Conservation (phyloP, 345 rosid species). For the rapeseed (Brassica napus) region Da-Ae NC_063437.1:16798001-16798500, state of each 20-base stretch:
- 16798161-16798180: neutral
- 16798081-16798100: neutral
- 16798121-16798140: neutral
- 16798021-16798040: neutral
- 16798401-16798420: slow-evolving; percentile 5
- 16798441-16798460: slow-evolving; percentile 58
- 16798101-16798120: neutral
- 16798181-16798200: no score
- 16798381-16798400: slow-evolving; percentile 47
- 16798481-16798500: slow-evolving; percentile 58
- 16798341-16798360: slow-evolving; percentile 87
- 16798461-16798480: slow-evolving; percentile 75
- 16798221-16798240: neutral
- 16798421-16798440: slow-evolving; percentile 1
- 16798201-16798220: neutral
- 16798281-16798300: neutral
- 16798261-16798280: neutral
- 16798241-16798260: neutral
- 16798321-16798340: slow-evolving; percentile 93
- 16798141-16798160: neutral
- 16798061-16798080: neutral
- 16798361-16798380: slow-evolving; percentile 93
- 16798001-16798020: neutral
- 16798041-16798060: neutral
- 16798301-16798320: neutral